Evolutionary conservation across 2,329 filamentous ascomycete species (phyloP).

Genomic region (Chrysosporium queenslandicum): DNA sequence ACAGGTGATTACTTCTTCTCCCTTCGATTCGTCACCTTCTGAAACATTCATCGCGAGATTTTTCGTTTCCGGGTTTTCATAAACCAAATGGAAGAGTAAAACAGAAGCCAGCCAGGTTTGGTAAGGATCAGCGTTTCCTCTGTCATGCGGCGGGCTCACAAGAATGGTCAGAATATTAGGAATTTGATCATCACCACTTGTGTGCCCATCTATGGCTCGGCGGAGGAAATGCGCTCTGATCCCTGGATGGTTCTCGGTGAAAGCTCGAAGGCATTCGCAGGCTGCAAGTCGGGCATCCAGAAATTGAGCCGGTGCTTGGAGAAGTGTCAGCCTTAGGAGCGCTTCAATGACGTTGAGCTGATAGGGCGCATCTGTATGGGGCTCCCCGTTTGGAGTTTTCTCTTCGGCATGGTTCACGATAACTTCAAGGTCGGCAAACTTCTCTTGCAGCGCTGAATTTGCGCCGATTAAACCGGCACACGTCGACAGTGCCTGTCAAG

Average conservation of each 20-base stretch:
- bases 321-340: constrained; percentile 70
- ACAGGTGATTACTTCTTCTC: constrained; percentile 90
- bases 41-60: constrained; percentile 67
- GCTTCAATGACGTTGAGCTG: constrained; percentile 88
- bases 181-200: constrained; percentile 64
- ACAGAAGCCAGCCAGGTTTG: constrained; percentile 82
- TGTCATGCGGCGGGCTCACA: constrained; percentile 54
- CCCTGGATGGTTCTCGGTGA: constrained; percentile 70
- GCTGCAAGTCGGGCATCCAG: constrained; percentile 77
- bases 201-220: constrained; percentile 79
- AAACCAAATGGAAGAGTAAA: constrained; percentile 74
- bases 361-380: constrained; percentile 40
- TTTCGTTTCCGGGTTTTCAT: constrained; percentile 71
- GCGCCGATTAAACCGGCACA: constrained; percentile 82
- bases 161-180: constrained; percentile 82
- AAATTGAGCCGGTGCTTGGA: constrained; percentile 53
- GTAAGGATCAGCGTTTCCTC: constrained; percentile 66
- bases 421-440: constrained; percentile 79
- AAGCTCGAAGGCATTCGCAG: constrained; percentile 85
- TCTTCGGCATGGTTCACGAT: constrained; percentile 25
- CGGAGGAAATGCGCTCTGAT: constrained; percentile 78
- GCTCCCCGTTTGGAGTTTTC: constrained; percentile 28
- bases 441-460: constrained; percentile 71
- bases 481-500: constrained; percentile 59
- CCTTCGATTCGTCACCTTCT: constrained; percentile 77